phyloP scores from a whole-genome alignment of 768 basidiomycete species.

The Termitomyces titanicus region DNA sequence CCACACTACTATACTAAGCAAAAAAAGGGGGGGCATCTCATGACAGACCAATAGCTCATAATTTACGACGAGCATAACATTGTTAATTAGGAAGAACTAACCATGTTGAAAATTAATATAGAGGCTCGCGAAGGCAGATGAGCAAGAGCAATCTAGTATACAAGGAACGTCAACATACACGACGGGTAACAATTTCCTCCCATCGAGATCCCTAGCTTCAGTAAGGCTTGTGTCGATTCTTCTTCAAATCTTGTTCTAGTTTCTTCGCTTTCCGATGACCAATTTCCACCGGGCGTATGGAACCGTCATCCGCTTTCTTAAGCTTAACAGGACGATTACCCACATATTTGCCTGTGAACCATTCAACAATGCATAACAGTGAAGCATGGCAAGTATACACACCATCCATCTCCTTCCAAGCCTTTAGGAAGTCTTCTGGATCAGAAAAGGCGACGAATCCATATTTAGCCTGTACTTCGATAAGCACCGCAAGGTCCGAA shows the following conservation, averaged over 20 bases:
- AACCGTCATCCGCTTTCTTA: conserved; percentile 86
- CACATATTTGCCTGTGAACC: conserved; percentile 81
- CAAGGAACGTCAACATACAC: conserved; percentile 13
- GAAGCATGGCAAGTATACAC: conserved; percentile 21
- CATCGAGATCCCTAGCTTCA: conserved; percentile 27
- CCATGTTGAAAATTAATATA: not conserved
- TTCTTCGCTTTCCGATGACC: conserved; percentile 90
- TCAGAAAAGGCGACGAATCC: conserved; percentile 98
- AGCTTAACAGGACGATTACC: conserved; percentile 96
- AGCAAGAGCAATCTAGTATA: conserved; percentile 7
- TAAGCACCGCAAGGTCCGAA: not conserved
- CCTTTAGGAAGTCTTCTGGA: conserved; percentile 96
- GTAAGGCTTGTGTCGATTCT: conserved; percentile 87
- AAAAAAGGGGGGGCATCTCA: not conserved
- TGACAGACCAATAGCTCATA: not conserved
- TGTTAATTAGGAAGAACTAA: not conserved
- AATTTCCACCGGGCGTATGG: conserved; percentile 89
- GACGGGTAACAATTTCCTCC: not conserved
- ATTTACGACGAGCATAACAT: not conserved
- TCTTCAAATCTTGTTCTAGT: conserved; percentile 88
- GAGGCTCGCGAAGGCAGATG: conserved; percentile 8
- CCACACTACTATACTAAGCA: not conserved
- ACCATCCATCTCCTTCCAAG: conserved; percentile 99
- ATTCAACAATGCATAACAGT: not conserved
- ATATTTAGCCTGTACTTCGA: conserved; percentile 72